Evolutionary conservation across 176 grass and related monocot genomes (phyloP), one percentile per base, ranked within the genome.

Genomic region (Juncus inflexus): DNA sequence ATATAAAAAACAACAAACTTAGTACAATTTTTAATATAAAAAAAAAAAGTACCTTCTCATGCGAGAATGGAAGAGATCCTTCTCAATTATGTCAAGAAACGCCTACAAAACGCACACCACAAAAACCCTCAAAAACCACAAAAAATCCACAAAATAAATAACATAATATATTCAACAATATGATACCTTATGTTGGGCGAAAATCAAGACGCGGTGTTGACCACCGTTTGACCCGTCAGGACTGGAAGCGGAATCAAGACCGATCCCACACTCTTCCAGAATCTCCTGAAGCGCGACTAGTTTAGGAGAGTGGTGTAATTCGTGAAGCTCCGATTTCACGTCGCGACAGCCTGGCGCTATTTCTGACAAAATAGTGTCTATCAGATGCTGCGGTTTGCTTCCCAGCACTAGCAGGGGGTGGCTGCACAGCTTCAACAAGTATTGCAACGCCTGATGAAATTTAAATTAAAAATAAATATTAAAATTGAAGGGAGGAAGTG

Each of bases 181-280:
- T n/a, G n/a, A n/a, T n/a, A 99, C 94, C 94, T 99, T 99, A 70
- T 91, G 94, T 40, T 99, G 94, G 77, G 94, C 88, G 64, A 99
- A 99, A 76, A 99, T 99, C 67, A 99, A 64, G 77, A 99, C 94
- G 79, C 94, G 79, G 61, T 92, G 94, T 49, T 99, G 88, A 41
- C 94, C 87, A 60, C 66, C 63, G 12, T 72, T 7, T 0, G 85
- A 77, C 60, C 85, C 83, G 74, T 86, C 94, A 69, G 82, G 84
- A 82, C 83, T 89, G 65, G 68, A 37, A 3, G 88, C 91, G 77
- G 79, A 50, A 62, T 99, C 94, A 64, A 77, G 84, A 7, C 94
- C 94, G 68, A 99, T 89, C 76, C 94, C 94, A 60, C 88, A 99
- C 72, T 99, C 94, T 15, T 92, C 79, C 74, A 99, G 88, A 62